A percentile compares a stretch with the other conserved stretches of the same genome.
Evolutionary conservation across 2,329 filamentous ascomycete genomes (phyloP).

Genomic region (Bipolaris zeicola): DNA sequence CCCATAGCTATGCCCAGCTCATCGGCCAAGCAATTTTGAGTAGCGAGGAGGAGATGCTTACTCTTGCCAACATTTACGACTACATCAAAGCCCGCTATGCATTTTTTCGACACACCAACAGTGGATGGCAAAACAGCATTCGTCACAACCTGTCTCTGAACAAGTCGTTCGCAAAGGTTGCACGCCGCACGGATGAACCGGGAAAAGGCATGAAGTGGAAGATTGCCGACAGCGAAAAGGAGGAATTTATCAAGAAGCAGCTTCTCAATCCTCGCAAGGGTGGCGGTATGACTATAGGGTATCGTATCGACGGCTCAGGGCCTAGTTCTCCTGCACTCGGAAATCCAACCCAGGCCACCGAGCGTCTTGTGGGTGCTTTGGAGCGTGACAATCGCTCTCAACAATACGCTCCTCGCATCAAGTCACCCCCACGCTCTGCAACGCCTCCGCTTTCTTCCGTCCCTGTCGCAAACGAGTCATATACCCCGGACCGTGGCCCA

Average conservation of each 20-base stretch:
- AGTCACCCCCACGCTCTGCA: slow-evolving; percentile 51
- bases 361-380: slow-evolving; percentile 53
- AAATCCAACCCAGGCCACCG: slow-evolving; percentile 57
- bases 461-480: slow-evolving; percentile 57
- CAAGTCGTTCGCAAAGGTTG: slow-evolving; percentile 92
- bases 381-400: slow-evolving; percentile 28
- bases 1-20: slow-evolving; percentile 94
- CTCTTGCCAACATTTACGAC: slow-evolving; percentile 88
- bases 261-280: slow-evolving; percentile 53
- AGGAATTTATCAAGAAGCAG: slow-evolving; percentile 82
- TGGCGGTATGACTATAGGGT: slow-evolving; percentile 32
- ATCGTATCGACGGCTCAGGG: slow-evolving; percentile 64
- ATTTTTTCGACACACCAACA: slow-evolving; percentile 84
- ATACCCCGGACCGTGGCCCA: slow-evolving; percentile 61
- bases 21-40: slow-evolving; percentile 95
- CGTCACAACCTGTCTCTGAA: slow-evolving; percentile 95
- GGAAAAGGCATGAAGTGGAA: slow-evolving; percentile 99
- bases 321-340: slow-evolving; percentile 68
- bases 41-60: slow-evolving; percentile 84
- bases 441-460: slow-evolving; percentile 57
- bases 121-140: slow-evolving; percentile 98
- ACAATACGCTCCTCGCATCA: slow-evolving; percentile 34
- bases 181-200: slow-evolving; percentile 89
- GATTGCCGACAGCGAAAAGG: slow-evolving; percentile 79
- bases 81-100: slow-evolving; percentile 92